A percentile compares a stretch with the other conserved stretches of the same genome.
Conservation (phyloP, 805 yeast genomes). For the Kodamaea hsintzibuensis region DNA sequence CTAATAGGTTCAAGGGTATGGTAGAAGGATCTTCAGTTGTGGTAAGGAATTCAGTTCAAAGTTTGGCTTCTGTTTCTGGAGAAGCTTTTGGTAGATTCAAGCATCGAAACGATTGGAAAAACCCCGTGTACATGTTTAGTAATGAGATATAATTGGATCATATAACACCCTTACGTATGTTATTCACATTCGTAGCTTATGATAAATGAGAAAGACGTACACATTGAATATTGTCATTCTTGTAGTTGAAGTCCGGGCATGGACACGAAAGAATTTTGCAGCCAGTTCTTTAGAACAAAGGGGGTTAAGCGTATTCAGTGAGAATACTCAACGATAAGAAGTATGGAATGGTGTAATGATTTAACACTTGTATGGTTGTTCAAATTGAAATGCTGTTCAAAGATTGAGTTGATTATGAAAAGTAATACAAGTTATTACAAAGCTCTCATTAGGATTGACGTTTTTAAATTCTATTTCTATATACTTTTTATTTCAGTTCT, state of each 20-base stretch:
- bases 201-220: not conserved
- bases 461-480: too few species aligned
- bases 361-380: too few species aligned
- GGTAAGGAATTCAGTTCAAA: not conserved
- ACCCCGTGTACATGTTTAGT: not conserved
- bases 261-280: not conserved
- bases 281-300: not conserved
- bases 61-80: not conserved
- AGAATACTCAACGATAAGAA: too few species aligned
- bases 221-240: not conserved
- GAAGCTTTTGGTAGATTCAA: not conserved
- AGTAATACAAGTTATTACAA: too few species aligned
- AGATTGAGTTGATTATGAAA: too few species aligned
- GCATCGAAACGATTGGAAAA: not conserved
- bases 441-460: too few species aligned
- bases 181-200: too few species aligned
- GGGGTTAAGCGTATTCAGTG: too few species aligned
- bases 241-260: not conserved
- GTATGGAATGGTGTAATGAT: too few species aligned
- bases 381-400: too few species aligned
- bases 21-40: not conserved
- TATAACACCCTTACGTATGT: too few species aligned
- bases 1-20: not conserved
- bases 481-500: too few species aligned
- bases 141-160: not conserved